phyloP scores from a whole-genome alignment of 352 stramenopile species.

The Globisporangium megalacanthum region DNA sequence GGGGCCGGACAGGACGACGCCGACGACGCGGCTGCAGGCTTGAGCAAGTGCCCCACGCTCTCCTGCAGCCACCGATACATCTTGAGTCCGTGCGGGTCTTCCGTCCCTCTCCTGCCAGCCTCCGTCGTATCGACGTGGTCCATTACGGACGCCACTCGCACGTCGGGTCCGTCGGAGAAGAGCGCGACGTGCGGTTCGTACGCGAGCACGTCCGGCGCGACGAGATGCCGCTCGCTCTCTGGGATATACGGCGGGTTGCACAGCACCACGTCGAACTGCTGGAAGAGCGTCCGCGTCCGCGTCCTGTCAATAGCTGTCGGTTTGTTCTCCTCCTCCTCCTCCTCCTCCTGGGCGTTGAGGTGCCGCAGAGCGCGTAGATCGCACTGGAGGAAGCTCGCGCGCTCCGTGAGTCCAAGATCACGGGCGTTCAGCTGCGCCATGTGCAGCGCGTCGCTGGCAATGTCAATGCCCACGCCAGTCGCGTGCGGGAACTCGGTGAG shows the following conservation, averaged over 20 bases:
- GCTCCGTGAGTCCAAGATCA: conserved; percentile 10
- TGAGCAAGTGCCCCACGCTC: conserved; percentile 31
- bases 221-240: conserved; percentile 36
- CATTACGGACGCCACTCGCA: background rate
- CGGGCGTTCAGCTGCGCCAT: conserved; percentile 50
- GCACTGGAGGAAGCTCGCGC: conserved; percentile 23
- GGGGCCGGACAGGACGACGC: background rate
- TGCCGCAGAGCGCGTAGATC: conserved; percentile 25
- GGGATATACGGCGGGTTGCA: conserved; percentile 79
- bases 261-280: conserved; percentile 60
- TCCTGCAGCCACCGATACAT: conserved; percentile 46
- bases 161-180: conserved; percentile 45
- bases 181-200: conserved; percentile 70
- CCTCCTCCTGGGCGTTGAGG: background rate
- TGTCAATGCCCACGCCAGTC: conserved; percentile 53
- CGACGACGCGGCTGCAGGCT: background rate
- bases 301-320: background rate
- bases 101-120: background rate
- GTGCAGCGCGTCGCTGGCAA: conserved; percentile 42
- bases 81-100: conserved; percentile 24
- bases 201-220: conserved; percentile 49
- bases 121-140: background rate
- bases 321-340: no score
- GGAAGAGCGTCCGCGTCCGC: conserved; percentile 15
- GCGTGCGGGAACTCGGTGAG: conserved; percentile 53